Conservation (phyloP, 2,329 filamentous ascomycete species). For the Trichophaea hybrida region DNA sequence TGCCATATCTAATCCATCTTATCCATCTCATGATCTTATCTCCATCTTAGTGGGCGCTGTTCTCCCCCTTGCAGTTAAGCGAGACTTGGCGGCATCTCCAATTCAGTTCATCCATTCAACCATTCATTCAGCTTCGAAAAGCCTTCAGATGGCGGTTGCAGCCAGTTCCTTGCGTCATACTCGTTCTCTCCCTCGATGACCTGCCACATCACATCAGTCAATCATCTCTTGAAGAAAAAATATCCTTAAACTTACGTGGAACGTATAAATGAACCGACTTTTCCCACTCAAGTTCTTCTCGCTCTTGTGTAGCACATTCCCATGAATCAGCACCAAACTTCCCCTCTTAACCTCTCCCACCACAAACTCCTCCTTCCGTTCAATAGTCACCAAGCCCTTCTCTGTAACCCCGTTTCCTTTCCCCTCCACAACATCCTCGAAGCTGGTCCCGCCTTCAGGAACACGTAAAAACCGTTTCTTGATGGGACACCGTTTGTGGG, state of each 20-base stretch:
- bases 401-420: constrained; percentile 35
- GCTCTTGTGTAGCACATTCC: constrained; percentile 90
- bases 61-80: no score
- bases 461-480: constrained; percentile 60
- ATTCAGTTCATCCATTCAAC: not conserved
- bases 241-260: constrained; percentile 47
- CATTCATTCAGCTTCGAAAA: constrained; percentile 53
- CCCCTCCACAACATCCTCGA: constrained; percentile 52
- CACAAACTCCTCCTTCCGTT: constrained; percentile 47
- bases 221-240: not conserved
- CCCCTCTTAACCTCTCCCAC: constrained; percentile 82
- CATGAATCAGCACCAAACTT: constrained; percentile 82
- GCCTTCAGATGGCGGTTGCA: constrained; percentile 67
- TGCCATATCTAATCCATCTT: no score
- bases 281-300: constrained; percentile 55
- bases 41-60: no score
- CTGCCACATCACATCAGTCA: constrained; percentile 4
- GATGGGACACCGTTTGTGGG: constrained; percentile 60
- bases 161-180: constrained; percentile 84
- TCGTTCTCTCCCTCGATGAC: constrained; percentile 60
- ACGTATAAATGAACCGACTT: constrained; percentile 89
- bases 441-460: constrained; percentile 45
- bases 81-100: no score
- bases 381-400: constrained; percentile 31
- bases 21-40: no score